Conservation (phyloP, 345 rosid genomes). For the Reutealis trisperma region DNA sequence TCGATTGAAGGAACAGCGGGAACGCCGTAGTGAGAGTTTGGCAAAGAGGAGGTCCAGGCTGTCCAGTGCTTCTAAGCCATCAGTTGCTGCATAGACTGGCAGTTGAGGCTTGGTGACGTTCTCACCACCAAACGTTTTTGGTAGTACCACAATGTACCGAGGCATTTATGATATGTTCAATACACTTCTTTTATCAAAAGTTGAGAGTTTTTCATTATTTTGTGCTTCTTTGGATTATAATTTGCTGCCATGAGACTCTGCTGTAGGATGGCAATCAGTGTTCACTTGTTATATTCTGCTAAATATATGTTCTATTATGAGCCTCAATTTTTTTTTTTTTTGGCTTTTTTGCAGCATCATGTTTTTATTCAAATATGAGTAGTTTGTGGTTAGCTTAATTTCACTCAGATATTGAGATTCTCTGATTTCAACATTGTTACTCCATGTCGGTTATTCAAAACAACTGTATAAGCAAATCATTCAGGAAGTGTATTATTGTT, state of each 20-base stretch:
- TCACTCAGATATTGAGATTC: too few species aligned
- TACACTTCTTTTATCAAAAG: background rate
- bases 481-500: too few species aligned
- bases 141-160: background rate
- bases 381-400: background rate
- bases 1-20: slow-evolving; percentile 85
- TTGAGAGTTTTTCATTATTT: background rate
- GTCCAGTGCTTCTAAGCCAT: slow-evolving; percentile 76
- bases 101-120: background rate
- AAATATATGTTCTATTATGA: background rate
- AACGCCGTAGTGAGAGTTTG: slow-evolving; percentile 80
- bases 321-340: background rate
- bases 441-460: too few species aligned
- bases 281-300: background rate
- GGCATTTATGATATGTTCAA: too few species aligned
- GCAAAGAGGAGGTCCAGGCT: slow-evolving; percentile 89
- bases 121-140: slow-evolving; percentile 7
- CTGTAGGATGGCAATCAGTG: background rate
- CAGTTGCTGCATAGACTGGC: slow-evolving; percentile 48
- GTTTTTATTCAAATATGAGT: background rate
- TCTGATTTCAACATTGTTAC: too few species aligned
- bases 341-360: background rate
- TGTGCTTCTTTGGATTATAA: background rate
- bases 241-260: background rate
- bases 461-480: too few species aligned